A percentile compares a stretch with the other conserved stretches of the same genome.
These are phyloP conservation scores for Xylaria bambusicola DNA, from an alignment of 495 filamentous ascomycete species.

Conservation along the genomic window DNA sequence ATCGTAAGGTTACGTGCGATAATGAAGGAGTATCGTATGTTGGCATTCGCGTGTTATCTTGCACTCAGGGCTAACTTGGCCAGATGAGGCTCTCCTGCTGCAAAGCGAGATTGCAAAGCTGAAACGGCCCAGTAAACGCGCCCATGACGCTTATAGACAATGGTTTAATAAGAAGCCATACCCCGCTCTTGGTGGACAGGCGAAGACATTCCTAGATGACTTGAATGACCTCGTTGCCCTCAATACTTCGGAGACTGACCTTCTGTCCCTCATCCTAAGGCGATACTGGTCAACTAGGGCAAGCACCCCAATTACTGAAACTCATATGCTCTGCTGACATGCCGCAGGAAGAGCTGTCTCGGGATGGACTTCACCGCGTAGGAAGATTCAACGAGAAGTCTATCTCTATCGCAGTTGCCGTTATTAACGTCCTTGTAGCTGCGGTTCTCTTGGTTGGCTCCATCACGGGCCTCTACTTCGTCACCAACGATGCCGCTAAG, in stretches of 20 bases:
- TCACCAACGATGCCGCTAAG: neutral
- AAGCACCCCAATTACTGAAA: neutral
- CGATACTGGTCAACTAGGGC: no score
- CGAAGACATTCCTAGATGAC: conserved; percentile 15
- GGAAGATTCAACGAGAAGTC: conserved; percentile 15
- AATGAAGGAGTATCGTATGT: conserved; percentile 25
- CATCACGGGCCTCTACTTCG: conserved; percentile 19
- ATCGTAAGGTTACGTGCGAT: neutral
- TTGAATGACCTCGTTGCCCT: conserved; percentile 18
- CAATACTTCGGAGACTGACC: neutral
- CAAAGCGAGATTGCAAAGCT: conserved; percentile 20
- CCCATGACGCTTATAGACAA: neutral
- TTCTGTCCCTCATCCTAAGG: no score
- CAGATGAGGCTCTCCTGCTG: conserved; percentile 23
- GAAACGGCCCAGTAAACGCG: conserved; percentile 6
- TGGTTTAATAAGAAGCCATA: conserved; percentile 13
- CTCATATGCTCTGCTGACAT: no score
- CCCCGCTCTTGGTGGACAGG: conserved; percentile 14
- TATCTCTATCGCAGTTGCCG: conserved; percentile 1
- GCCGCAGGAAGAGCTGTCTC: conserved; percentile 4
- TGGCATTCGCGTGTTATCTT: neutral
- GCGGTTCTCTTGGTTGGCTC: conserved; percentile 20
- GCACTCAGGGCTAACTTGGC: neutral
- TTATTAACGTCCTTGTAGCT: conserved; percentile 12
- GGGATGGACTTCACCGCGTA: conserved; percentile 4